Percentiles rank a stretch among this genome's conserved stretches.
Conservation (phyloP, 306 rosid genomes). For the Senna tora region DNA sequence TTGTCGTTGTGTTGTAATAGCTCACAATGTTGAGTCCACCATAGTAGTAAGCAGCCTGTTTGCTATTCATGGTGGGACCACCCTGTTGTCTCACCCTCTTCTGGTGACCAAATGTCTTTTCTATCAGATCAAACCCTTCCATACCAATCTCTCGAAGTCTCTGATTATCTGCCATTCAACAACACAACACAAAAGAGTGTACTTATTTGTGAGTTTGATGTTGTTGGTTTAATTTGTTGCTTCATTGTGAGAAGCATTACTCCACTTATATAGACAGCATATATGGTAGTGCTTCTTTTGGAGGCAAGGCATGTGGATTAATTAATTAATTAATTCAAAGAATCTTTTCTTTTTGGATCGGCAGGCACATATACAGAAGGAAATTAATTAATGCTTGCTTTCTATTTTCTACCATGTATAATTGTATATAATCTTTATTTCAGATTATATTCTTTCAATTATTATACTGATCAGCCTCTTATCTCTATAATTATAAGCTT, state of each 20-base stretch:
- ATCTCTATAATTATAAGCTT: too few species aligned
- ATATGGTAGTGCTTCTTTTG: neutral
- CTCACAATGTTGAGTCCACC: neutral
- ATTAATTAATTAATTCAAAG: neutral
- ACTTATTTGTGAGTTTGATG: too few species aligned
- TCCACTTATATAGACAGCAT: neutral
- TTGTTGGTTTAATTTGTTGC: neutral
- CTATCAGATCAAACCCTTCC: neutral
- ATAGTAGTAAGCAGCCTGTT: neutral
- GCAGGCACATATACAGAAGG: too few species aligned
- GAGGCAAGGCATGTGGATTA: neutral
- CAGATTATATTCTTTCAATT: too few species aligned
- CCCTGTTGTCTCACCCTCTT: too few species aligned
- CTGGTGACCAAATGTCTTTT: neutral
- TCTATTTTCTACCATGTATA: too few species aligned
- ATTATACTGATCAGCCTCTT: too few species aligned
- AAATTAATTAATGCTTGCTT: too few species aligned
- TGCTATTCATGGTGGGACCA: neutral
- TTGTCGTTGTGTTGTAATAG: too few species aligned
- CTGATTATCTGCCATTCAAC: neutral
- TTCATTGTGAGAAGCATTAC: neutral
- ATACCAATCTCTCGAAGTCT: neutral
- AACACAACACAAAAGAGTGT: too few species aligned
- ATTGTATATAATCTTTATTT: too few species aligned
- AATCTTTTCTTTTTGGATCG: conserved; percentile 2